Evolutionary conservation across 176 grass and related monocot genomes (phyloP).

Genomic region (Eragrostis nindensis): DNA sequence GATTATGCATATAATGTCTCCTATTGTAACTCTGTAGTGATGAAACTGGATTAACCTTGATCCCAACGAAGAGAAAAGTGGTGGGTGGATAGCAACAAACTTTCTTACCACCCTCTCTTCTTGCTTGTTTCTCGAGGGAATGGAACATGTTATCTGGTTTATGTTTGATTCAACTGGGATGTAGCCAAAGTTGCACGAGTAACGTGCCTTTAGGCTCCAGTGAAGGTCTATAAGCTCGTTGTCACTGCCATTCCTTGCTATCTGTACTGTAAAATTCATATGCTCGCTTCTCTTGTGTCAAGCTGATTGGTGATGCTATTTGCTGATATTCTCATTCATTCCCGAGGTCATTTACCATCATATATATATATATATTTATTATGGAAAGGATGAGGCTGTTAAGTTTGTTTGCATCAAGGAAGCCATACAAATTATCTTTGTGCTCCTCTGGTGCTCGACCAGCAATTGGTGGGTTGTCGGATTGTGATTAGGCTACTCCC

Average conservation of each 20-base stretch:
- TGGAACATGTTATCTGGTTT: not conserved
- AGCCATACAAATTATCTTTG: not conserved
- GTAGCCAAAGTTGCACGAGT: not conserved
- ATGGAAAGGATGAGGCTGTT: not conserved
- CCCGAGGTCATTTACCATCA: not conserved
- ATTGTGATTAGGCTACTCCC: not conserved
- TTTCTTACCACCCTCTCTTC: constrained; percentile 1
- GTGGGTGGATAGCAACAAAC: constrained; percentile 4
- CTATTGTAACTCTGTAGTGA: constrained; percentile 49
- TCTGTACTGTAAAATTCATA: not conserved
- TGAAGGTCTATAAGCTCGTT: not conserved
- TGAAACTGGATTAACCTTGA: constrained; percentile 33
- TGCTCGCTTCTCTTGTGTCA: not conserved
- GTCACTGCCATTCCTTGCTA: not conserved
- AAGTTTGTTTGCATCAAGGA: constrained; percentile 2
- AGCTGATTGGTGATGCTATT: not conserved
- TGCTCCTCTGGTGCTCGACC: not conserved
- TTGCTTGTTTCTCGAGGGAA: constrained; percentile 24
- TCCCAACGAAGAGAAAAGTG: constrained; percentile 24
- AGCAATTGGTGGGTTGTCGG: not conserved
- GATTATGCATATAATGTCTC: constrained; percentile 44
- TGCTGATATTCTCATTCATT: not conserved
- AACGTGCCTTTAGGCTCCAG: not conserved
- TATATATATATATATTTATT: too few species aligned
- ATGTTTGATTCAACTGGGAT: constrained; percentile 6